Percentiles rank a stretch among this genome's conserved stretches.
Evolutionary conservation across 2,329 filamentous ascomycete genomes (phyloP).

Genomic region (Phialocephala subalpina): DNA sequence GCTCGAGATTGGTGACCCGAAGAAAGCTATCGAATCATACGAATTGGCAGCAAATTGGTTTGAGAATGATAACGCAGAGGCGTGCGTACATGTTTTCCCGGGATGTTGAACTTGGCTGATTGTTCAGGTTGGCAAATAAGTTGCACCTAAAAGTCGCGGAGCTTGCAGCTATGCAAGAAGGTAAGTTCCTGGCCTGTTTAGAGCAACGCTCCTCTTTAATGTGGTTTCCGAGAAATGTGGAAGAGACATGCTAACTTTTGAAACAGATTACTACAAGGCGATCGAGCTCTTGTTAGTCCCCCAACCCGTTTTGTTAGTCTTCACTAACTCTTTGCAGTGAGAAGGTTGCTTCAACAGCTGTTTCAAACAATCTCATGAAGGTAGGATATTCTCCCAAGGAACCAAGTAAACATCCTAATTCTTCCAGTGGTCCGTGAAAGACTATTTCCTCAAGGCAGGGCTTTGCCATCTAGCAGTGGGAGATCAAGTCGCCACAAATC

Average conservation of each 20-base stretch:
- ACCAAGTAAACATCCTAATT: too few species aligned
- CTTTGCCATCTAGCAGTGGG: slow-evolving; percentile 82
- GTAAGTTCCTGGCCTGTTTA: too few species aligned
- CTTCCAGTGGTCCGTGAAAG: slow-evolving; percentile 80
- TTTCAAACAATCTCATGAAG: slow-evolving; percentile 91
- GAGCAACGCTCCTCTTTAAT: too few species aligned
- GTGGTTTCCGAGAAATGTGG: too few species aligned
- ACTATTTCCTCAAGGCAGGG: slow-evolving; percentile 93
- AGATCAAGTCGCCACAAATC: slow-evolving; percentile 80
- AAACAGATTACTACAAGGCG: slow-evolving; percentile 79
- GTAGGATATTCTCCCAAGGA: too few species aligned
- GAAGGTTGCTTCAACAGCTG: slow-evolving; percentile 77
- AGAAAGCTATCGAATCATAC: slow-evolving; percentile 82
- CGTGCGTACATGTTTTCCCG: slow-evolving; percentile 59
- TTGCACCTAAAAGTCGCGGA: slow-evolving; percentile 93
- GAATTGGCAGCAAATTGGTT: slow-evolving; percentile 90
- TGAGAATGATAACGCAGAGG: slow-evolving; percentile 83
- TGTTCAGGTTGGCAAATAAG: slow-evolving; percentile 84
- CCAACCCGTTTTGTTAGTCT: too few species aligned
- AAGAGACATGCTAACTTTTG: too few species aligned
- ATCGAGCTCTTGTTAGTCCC: slow-evolving; percentile 68
- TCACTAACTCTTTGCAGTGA: slow-evolving; percentile 54
- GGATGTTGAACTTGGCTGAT: background rate
- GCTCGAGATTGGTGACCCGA: slow-evolving; percentile 78
- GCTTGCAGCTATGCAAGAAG: slow-evolving; percentile 76